Conservation (phyloP, 805 yeast genomes). For the Sugiyamaella qingdaonensis region DNA sequence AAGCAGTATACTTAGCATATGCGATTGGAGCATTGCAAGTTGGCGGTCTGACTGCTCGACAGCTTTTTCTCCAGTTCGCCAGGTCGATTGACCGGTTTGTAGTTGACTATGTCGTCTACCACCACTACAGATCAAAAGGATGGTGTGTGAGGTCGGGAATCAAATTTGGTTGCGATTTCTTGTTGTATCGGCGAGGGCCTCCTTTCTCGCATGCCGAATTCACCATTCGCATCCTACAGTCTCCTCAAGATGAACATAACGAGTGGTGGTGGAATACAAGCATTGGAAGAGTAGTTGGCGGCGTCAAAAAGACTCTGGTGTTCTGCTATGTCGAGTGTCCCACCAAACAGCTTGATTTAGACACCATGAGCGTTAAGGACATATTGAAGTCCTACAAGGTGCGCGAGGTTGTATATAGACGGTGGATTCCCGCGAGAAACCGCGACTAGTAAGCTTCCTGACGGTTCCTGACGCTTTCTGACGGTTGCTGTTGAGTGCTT, state of each 20-base stretch:
- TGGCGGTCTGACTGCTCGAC: conserved; percentile 24
- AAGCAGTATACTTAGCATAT: conserved; percentile 63
- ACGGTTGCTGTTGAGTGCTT: not conserved
- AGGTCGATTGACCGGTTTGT: conserved; percentile 39
- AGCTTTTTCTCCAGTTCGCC: conserved; percentile 24
- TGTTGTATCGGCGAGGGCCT: conserved; percentile 86
- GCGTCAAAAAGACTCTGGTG: conserved; percentile 76
- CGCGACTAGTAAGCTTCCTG: conserved; percentile 54
- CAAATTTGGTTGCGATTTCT: conserved; percentile 84
- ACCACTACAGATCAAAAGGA: conserved; percentile 80
- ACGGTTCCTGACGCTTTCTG: no score
- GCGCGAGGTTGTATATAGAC: conserved; percentile 61
- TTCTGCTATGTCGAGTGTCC: conserved; percentile 64
- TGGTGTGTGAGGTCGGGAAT: conserved; percentile 94
- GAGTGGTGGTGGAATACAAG: conserved; percentile 63
- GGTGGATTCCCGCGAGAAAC: conserved; percentile 85
- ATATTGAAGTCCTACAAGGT: conserved; percentile 46
- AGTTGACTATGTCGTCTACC: conserved; percentile 66
- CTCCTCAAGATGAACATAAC: conserved; percentile 29
- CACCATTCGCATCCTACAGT: conserved; percentile 53
- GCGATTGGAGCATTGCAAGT: conserved; percentile 50
- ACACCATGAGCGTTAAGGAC: conserved; percentile 23
- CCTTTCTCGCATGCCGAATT: conserved; percentile 94
- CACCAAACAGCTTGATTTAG: conserved; percentile 9
- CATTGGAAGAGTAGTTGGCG: conserved; percentile 74